Conservation (phyloP, 495 filamentous ascomycete species). For the Oleoguttula mirabilis region DNA sequence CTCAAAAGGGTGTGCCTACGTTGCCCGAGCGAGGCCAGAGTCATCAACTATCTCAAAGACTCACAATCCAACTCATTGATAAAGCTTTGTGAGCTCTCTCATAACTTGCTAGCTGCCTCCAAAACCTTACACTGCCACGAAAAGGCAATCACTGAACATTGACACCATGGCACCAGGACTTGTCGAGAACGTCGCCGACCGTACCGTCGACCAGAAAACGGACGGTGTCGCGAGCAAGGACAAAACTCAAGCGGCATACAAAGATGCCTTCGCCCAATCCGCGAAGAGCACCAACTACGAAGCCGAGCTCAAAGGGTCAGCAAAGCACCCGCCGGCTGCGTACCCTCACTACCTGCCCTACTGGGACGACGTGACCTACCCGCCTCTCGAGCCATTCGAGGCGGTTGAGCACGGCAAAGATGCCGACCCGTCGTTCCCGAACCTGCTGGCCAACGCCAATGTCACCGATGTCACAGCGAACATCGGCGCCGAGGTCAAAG, state of each 20-base stretch:
- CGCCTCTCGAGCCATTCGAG: slow-evolving; percentile 53
- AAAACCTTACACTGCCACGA: too few relatives aligned
- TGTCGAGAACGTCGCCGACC: slow-evolving; percentile 17
- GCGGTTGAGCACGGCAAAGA: slow-evolving; percentile 63
- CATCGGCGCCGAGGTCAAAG: slow-evolving; percentile 65
- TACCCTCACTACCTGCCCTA: slow-evolving; percentile 59
- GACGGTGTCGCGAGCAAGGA: slow-evolving; percentile 11
- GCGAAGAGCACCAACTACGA: slow-evolving; percentile 19
- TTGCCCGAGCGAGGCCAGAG: too few relatives aligned
- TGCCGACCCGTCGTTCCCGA: slow-evolving; percentile 53
- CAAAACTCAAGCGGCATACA: slow-evolving; percentile 20
- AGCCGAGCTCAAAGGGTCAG: slow-evolving; percentile 25
- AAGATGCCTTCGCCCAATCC: slow-evolving; percentile 24
- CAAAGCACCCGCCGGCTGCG: slow-evolving; percentile 36
- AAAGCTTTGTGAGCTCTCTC: too few relatives aligned
- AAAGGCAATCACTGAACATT: too few relatives aligned
- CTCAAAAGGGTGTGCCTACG: too few relatives aligned
- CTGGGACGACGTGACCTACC: slow-evolving; percentile 31
- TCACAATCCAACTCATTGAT: too few relatives aligned
- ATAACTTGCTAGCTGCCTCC: too few relatives aligned
- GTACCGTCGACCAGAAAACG: background rate
- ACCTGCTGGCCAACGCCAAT: slow-evolving; percentile 47
- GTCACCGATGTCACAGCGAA: slow-evolving; percentile 54
- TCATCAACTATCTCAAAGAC: too few relatives aligned
- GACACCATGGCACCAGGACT: slow-evolving; percentile 26